Percentiles rank a stretch among this genome's conserved stretches.
Evolutionary conservation across 306 rosid genomes (phyloP).

Genomic region (Potentilla sterilis): DNA sequence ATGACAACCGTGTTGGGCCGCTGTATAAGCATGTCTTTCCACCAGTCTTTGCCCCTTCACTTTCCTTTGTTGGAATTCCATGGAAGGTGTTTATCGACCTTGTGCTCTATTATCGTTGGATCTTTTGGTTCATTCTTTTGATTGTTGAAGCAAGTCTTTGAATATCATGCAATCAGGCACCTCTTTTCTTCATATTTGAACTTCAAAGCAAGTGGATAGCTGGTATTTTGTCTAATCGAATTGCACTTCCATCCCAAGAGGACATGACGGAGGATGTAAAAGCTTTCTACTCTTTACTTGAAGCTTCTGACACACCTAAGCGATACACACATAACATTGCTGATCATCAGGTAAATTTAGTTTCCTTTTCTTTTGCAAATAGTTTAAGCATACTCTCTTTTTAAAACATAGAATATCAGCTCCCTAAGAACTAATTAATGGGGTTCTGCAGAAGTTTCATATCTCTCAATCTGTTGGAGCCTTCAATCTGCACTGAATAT

Average conservation of each 20-base stretch:
- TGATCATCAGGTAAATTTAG: conserved; percentile 6
- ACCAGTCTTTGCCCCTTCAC: conserved; percentile 64
- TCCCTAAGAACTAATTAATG: background rate
- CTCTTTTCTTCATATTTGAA: conserved; percentile 59
- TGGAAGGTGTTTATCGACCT: conserved; percentile 45
- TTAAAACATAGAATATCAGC: background rate
- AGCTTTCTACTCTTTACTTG: conserved; percentile 39
- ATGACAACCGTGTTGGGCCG: conserved; percentile 77
- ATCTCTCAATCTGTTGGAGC: background rate
- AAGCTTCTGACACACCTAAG: conserved; percentile 24
- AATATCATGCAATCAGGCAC: conserved; percentile 35
- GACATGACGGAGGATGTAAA: conserved; percentile 65
- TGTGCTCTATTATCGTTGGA: background rate
- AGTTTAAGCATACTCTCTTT: background rate
- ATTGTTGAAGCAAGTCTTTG: background rate
- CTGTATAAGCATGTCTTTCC: conserved; percentile 76
- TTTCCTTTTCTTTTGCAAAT: background rate
- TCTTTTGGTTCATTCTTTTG: background rate
- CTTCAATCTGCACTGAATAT: background rate
- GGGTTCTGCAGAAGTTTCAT: background rate
- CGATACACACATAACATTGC: conserved; percentile 25
- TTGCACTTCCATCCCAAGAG: conserved; percentile 65
- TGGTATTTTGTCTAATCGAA: conserved; percentile 56
- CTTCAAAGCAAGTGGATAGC: conserved; percentile 89
- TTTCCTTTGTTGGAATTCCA: conserved; percentile 80